These are phyloP conservation scores for Flueggea neowawraea DNA, from an alignment of 441 rosid species.

Conservation along the genomic window DNA sequence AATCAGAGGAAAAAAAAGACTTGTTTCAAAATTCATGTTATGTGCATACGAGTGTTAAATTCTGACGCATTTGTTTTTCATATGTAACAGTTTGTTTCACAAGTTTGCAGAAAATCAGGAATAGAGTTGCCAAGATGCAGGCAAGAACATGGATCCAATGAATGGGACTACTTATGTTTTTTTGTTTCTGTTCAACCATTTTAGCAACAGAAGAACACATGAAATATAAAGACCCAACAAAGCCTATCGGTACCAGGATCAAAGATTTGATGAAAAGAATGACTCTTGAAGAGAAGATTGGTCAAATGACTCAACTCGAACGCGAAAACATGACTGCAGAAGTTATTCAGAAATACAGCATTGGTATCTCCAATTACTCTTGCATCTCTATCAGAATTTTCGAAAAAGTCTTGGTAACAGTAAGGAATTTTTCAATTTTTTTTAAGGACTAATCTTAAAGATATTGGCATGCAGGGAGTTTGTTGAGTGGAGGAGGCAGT, in stretches of 20 bases:
- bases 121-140: neutral
- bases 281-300: constrained; percentile 80
- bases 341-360: constrained; percentile 46
- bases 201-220: constrained; percentile 31
- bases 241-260: constrained; percentile 41
- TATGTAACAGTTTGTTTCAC: no score
- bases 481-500: constrained; percentile 64
- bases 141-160: neutral
- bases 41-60: no score
- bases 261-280: constrained; percentile 55
- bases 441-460: no score
- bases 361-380: constrained; percentile 32
- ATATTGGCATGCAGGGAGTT: constrained; percentile 36
- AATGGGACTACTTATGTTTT: constrained; percentile 4
- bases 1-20: no score
- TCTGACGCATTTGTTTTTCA: no score
- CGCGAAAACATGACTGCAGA: constrained; percentile 41
- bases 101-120: no score
- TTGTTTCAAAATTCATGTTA: no score
- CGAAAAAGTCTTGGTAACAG: no score
- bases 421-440: no score
- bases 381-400: no score
- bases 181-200: constrained; percentile 20
- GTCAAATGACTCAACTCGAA: constrained; percentile 87
- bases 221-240: constrained; percentile 61